Conservation (phyloP, 2,329 filamentous ascomycete species). For the Penicillium sp. region DNA sequence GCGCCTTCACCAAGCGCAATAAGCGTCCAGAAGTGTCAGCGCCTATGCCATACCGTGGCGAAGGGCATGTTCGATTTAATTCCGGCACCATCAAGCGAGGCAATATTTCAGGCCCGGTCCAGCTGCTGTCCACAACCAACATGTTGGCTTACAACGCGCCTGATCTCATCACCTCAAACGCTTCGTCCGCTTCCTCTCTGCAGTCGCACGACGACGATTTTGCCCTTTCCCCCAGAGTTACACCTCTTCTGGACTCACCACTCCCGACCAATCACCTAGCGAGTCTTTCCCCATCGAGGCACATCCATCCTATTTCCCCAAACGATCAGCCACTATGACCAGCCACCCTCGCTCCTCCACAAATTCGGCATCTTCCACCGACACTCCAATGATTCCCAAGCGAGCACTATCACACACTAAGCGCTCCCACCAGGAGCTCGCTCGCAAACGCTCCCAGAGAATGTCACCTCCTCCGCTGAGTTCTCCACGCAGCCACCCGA, state of each 20-base stretch:
- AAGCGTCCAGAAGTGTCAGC: slow-evolving; percentile 45
- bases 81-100: slow-evolving; percentile 44
- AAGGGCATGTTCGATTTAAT: slow-evolving; percentile 43
- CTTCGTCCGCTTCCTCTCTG: slow-evolving; percentile 51
- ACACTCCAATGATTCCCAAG: slow-evolving; percentile 65
- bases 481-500: slow-evolving; percentile 32
- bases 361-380: slow-evolving; percentile 42
- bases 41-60: slow-evolving; percentile 40
- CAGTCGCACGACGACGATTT: slow-evolving; percentile 65
- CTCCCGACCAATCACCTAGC: slow-evolving; percentile 43
- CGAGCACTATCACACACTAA: slow-evolving; percentile 85
- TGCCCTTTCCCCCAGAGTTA: slow-evolving; percentile 45
- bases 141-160: slow-evolving; percentile 93
- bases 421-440: slow-evolving; percentile 71
- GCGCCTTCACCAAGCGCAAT: slow-evolving; percentile 47
- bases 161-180: slow-evolving; percentile 56
- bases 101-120: slow-evolving; percentile 76
- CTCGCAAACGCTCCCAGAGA: slow-evolving; percentile 61
- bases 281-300: slow-evolving; percentile 45
- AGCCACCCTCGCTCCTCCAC: slow-evolving; percentile 49
- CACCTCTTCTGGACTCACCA: slow-evolving; percentile 44
- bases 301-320: slow-evolving; percentile 61
- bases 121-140: slow-evolving; percentile 90
- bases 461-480: slow-evolving; percentile 40
- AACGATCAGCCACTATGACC: slow-evolving; percentile 62